Base-by-base conservation (phyloP, 2,329 filamentous ascomycete genomes). In the Penicillium nordicum region DNA sequence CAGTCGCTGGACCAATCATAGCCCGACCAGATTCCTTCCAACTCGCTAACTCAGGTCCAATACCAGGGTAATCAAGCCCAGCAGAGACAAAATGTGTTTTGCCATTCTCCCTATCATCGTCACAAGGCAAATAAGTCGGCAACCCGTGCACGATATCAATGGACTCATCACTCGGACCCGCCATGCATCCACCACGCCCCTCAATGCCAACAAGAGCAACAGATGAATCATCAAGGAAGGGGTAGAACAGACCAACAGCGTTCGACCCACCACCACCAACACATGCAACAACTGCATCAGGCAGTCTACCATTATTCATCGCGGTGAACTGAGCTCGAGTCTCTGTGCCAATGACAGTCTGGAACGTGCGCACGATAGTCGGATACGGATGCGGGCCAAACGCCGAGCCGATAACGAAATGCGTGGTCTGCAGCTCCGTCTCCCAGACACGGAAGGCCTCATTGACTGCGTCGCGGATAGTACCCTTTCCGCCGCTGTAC, bases 111-210 rank as follows among this genome's bases (percentile, higher is more conserved):
- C 93, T 93, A 72, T 96, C 84, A 68, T 87, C 80, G 76, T 96
- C 87, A 77, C 97, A 93, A 14, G 97, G 84, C 16, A 97, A 86
- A 72, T 97, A 97, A 0, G 93, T 97, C 61, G 90, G 85, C 14
- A 97, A 92, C 54, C 93, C 94, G 76, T 97, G 93, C 32, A 97
- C 80, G n/a, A 97, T 92, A 60, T 94, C 94, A 75, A 93, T 92
- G 57, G 86, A 85, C 37, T 94, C 94, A 2, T 32, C 30, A 32
- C 11, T 14, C 30, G 11, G 30, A 32, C 30, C 30, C 5, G 30
- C 30, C 30, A 32, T 32, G 30, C 11, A 6, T 11, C 30, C 30
- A 32, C 30, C 10, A 32, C 30, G 10, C 30, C 30, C 30, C 79
- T 97, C 93, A 1, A 97, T 92, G 58, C 93, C 94, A 12, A 97